phyloP scores from a whole-genome alignment of 1,284 basidiomycete genomes.

The Malassezia arunalokei region DNA sequence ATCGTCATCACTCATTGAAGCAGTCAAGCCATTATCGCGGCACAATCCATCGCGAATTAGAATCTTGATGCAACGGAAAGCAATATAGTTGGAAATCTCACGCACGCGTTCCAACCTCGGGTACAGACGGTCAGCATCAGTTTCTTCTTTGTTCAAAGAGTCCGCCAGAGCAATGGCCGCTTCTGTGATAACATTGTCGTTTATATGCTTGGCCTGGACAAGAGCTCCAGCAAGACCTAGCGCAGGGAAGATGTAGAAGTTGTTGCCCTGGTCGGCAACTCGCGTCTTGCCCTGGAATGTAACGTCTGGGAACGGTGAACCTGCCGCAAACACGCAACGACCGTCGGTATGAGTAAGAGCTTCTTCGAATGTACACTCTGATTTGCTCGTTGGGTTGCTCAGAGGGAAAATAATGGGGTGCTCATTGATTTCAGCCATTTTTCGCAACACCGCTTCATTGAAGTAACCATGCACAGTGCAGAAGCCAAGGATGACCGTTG shows the following conservation, averaged over 20 bases:
- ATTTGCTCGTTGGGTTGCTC: conserved; percentile 78
- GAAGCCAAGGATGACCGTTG: conserved; percentile 79
- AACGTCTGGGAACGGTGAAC: conserved; percentile 70
- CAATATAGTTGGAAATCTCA: conserved; percentile 35
- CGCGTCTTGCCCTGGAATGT: conserved; percentile 55
- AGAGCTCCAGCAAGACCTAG: conserved; percentile 49
- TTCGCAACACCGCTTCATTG: conserved; percentile 59
- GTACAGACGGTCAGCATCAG: conserved; percentile 46
- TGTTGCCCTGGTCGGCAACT: conserved; percentile 81
- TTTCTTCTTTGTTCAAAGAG: conserved; percentile 62
- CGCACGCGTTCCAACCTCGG: conserved; percentile 36
- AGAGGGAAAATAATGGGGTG: conserved; percentile 89
- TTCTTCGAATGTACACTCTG: conserved; percentile 63
- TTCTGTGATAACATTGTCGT: conserved; percentile 59
- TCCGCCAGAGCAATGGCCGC: conserved; percentile 62
- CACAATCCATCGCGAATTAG: conserved; percentile 37
- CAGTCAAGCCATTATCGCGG: conserved; percentile 35
- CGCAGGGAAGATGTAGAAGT: conserved; percentile 51
- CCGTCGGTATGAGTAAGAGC: conserved; percentile 61
- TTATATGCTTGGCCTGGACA: conserved; percentile 59
- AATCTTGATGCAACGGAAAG: conserved; percentile 32
- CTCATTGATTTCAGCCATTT: conserved; percentile 72
- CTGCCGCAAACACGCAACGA: conserved; percentile 68
- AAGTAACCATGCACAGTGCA: conserved; percentile 79
- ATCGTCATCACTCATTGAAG: conserved; percentile 29